Evolutionary conservation across 352 stramenopile species (phyloP), one percentile per base, ranked within the genome.

Genomic region (Plasmopara viticola): DNA sequence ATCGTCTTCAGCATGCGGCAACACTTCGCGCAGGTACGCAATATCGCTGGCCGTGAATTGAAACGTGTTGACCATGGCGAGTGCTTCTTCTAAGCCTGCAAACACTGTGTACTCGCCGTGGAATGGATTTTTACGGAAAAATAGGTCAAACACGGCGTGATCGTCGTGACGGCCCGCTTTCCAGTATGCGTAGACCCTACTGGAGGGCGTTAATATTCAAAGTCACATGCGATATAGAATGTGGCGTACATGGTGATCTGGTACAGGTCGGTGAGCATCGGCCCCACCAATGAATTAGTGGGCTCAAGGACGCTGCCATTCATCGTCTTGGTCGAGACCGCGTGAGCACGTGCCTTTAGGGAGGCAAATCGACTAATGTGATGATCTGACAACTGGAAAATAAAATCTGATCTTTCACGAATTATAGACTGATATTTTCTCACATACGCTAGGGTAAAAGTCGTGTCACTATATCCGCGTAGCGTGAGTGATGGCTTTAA

Each of bases 91-190:
- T 31, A 97, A 64, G 5, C 94, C 94, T 31, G 84, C 91, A 60
- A 98, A 98, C 29, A 98, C 82, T 45, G 87, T 97, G 72, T 97
- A 98, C 58, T 98, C 93, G 46, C 97, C 97, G 48, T 97, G 76
- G 73, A 99, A 99, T 10, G 97, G 97, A 72, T 98, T 98, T 74
- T 99, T 99, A 44, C 97, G 92, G 78, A 99, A 99, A 72, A 99
- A 99, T 5, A 99, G 70, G 48, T 98, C 93, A 48, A 98, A 98
- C 28, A 97, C 89, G 9, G 88, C 86, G 44, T 84, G 64, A 53
- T 98, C 90, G 37, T 98, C 70, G 52, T 98, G 87, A 29, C 95
- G 84, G 12, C 89, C 86, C 38, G 92, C 88, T 63, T 98, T 98
- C 96, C 96, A 99, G 72, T 99, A 98, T 6, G 92, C 95, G 57